Evolutionary conservation across 108 stramenopile species (phyloP).

Genomic region (Fragilaria radians): DNA sequence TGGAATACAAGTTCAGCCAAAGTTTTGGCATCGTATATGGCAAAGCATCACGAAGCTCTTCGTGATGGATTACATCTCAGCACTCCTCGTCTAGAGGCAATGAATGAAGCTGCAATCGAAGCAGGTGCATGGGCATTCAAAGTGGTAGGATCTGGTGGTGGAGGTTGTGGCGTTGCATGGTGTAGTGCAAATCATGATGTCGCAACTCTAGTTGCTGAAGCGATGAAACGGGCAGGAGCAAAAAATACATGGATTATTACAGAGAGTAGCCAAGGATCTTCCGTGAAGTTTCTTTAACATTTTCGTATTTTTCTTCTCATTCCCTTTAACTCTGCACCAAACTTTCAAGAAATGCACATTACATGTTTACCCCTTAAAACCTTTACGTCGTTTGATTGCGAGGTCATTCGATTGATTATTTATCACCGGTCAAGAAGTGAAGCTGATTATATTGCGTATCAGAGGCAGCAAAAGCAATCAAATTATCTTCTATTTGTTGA

Average conservation of each 20-base stretch:
- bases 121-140: constrained; percentile 41
- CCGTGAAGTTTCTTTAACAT: no score
- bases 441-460: no score
- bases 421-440: no score
- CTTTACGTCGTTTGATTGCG: no score
- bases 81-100: constrained; percentile 21
- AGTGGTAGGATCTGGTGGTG: constrained; percentile 32
- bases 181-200: constrained; percentile 1
- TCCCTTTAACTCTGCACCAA: no score
- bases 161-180: constrained; percentile 37
- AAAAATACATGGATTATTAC: constrained; percentile 22
- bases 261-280: constrained; percentile 10
- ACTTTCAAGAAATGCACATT: no score
- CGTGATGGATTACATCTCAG: constrained; percentile 25
- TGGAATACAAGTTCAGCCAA: constrained; percentile 9
- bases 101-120: constrained; percentile 20
- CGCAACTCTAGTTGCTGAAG: constrained; percentile 9
- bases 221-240: constrained; percentile 18
- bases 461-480: no score
- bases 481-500: no score
- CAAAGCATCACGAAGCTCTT: constrained; percentile 22
- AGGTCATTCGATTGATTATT: no score
- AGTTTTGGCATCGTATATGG: constrained; percentile 10
- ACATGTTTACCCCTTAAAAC: no score
- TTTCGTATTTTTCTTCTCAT: no score